A percentile compares a stretch with the other conserved stretches of the same genome.
These are phyloP conservation scores for Curvularia spicifera DNA, from an alignment of 2,329 filamentous ascomycete genomes.

Conservation along the genomic window DNA sequence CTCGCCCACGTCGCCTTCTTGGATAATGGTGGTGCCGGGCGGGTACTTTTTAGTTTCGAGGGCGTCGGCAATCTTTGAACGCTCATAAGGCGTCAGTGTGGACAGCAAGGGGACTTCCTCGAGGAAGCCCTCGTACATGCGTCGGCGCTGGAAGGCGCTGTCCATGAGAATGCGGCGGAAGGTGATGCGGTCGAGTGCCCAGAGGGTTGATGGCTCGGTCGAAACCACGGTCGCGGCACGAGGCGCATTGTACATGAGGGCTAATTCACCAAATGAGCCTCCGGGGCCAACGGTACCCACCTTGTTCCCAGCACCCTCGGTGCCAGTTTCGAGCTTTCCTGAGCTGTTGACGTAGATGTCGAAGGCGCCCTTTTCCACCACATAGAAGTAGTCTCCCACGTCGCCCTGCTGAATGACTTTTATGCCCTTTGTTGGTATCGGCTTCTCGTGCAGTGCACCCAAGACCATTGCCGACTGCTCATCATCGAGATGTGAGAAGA, in stretches of 20 bases:
- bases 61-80: constrained; percentile 96
- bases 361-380: constrained; percentile 89
- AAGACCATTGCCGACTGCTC: constrained; percentile 88
- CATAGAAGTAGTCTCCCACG: constrained; percentile 95
- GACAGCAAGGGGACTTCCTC: constrained; percentile 89
- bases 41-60: constrained; percentile 89
- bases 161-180: constrained; percentile 99
- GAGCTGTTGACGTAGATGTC: constrained; percentile 86
- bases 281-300: constrained; percentile 84
- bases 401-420: constrained; percentile 96
- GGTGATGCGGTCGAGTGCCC: constrained; percentile 93
- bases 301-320: constrained; percentile 80
- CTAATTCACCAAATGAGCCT: constrained; percentile 94
- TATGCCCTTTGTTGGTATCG: constrained; percentile 87
- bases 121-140: constrained; percentile 96
- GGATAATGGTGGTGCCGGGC: constrained; percentile 81
- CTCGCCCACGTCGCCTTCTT: constrained; percentile 87
- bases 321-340: constrained; percentile 78
- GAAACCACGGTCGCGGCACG: constrained; percentile 93
- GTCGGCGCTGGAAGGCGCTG: constrained; percentile 90
- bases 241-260: constrained; percentile 98
- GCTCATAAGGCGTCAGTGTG: constrained; percentile 86
- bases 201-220: constrained; percentile 81
- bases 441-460: constrained; percentile 90
- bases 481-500: constrained; percentile 93